These are phyloP conservation scores for Mortierella hygrophila DNA, from an alignment of 192 early-diverging fungal genomes.

Conservation along the genomic window DNA sequence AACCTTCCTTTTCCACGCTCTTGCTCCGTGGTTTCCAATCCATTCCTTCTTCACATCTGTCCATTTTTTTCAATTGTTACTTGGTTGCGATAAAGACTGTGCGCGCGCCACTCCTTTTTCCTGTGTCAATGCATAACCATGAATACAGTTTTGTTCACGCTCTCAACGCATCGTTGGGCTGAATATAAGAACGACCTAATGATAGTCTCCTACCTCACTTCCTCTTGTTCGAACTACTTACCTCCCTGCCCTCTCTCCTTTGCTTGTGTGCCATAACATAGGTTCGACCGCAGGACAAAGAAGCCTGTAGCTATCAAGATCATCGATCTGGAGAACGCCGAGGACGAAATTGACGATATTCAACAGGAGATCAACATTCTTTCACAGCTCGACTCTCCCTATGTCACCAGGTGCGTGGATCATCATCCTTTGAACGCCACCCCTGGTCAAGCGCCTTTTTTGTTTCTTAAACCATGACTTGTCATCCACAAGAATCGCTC, in stretches of 20 bases:
- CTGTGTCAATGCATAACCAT: neutral
- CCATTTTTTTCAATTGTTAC: neutral
- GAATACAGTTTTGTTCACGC: neutral
- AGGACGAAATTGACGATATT: slow-evolving; percentile 99
- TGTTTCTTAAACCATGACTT: neutral
- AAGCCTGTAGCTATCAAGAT: slow-evolving; percentile 93
- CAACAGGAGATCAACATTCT: slow-evolving; percentile 96
- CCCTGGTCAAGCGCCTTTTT: neutral
- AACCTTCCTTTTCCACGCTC: slow-evolving; percentile 2
- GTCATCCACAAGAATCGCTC: neutral
- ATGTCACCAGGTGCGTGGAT: slow-evolving; percentile 75
- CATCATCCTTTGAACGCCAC: neutral
- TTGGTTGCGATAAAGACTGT: neutral
- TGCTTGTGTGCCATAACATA: slow-evolving; percentile 12
- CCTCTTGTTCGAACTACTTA: neutral
- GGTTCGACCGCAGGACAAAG: slow-evolving; percentile 73
- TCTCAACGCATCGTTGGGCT: neutral
- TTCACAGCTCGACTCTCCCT: slow-evolving; percentile 88
- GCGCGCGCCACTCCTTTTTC: neutral
- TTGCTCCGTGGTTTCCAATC: slow-evolving; percentile 1
- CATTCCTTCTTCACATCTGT: neutral
- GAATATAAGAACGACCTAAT: neutral
- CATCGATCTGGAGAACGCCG: slow-evolving; percentile 93
- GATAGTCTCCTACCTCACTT: neutral
- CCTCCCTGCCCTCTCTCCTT: neutral